Base-by-base conservation (phyloP, 2,329 filamentous ascomycete genomes). In the Beauveria brongniartii region DNA sequence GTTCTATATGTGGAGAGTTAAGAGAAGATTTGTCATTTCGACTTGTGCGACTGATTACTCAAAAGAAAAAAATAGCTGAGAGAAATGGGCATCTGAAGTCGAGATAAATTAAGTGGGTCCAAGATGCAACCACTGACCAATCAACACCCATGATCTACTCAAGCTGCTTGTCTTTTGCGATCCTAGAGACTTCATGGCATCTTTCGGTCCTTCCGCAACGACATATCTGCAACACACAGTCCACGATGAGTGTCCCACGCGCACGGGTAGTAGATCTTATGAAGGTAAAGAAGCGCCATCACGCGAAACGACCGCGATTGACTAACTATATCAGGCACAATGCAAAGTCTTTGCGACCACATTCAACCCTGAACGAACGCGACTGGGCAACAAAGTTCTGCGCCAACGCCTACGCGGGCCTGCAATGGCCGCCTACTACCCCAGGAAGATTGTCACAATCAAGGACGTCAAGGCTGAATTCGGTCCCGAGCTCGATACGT, bases 291-390 rank as follows among this genome's bases (percentile, higher is more conserved):
- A 41, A 7, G 5, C 18, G 5, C 6, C 20, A 2, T 26, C n/a
- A 47, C 14, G 14, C 7, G 3, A 20, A 5, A 10, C 12, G 10
- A 20, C 20, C 7, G 30, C n/a, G 6, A 18, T 14, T 3, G 5
- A 40, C 59, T 61, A 40, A 30, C 5, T 22, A 12, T 37, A 1
- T 47, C 68, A 97, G 92, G 83, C 84, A 71, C 92, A 92, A 88
- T 96, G 91, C 82, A 85, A 87, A 73, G 85, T 97, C 78, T 99
- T 97, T 80, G 88, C 87, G 70, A 90, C 89, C 55, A 92, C 88
- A 58, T 97, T 87, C 80, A 99, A 99, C 76, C 94, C 94, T 28
- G 82, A 91, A 60, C 80, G 86, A 67, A 74, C 89, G 64, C 90
- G 94, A 64, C 85, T 91, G 67, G 94, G 94, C 70, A 97, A 94